Percentiles rank a stretch among this genome's conserved stretches.
phyloP scores from a whole-genome alignment of 1,284 basidiomycete species.

The Phylloporus sp. region DNA sequence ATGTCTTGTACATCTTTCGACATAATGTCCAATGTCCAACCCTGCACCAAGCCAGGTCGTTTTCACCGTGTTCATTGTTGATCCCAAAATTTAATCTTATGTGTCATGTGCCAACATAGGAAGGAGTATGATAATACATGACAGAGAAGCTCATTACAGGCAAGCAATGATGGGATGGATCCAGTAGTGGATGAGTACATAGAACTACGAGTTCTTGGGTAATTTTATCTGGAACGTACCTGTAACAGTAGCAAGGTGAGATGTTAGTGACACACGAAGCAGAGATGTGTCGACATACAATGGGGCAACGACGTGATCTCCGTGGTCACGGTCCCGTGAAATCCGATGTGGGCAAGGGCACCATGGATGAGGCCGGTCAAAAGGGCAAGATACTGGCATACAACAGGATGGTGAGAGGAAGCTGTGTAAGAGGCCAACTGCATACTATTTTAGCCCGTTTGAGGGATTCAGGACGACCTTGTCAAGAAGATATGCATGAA shows the following conservation, averaged over 20 bases:
- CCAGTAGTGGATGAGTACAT: neutral
- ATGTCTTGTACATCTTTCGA: constrained; percentile 7
- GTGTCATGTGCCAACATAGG: constrained; percentile 4
- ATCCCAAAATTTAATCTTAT: constrained; percentile 5
- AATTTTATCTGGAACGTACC: constrained; percentile 84
- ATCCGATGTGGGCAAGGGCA: constrained; percentile 79
- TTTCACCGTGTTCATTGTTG: neutral
- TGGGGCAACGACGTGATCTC: constrained; percentile 85
- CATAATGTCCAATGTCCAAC: neutral
- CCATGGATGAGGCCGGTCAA: constrained; percentile 84
- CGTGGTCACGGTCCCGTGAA: constrained; percentile 71
- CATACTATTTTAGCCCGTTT: constrained; percentile 72
- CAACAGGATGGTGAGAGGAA: neutral
- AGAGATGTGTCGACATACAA: constrained; percentile 54
- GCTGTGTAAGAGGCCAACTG: constrained; percentile 7
- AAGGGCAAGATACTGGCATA: constrained; percentile 80
- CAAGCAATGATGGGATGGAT: neutral
- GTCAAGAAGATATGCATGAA: constrained; percentile 75
- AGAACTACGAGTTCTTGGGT: constrained; percentile 53
- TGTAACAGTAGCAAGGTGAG: constrained; percentile 30
- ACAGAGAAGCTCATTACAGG: too few relatives aligned
- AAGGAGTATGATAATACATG: neutral
- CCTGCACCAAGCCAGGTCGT: neutral
- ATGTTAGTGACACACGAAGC: neutral
- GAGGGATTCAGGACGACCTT: constrained; percentile 76